These are phyloP conservation scores for Keithomyces neogunnii DNA, from an alignment of 2,329 filamentous ascomycete genomes.

Conservation along the genomic window DNA sequence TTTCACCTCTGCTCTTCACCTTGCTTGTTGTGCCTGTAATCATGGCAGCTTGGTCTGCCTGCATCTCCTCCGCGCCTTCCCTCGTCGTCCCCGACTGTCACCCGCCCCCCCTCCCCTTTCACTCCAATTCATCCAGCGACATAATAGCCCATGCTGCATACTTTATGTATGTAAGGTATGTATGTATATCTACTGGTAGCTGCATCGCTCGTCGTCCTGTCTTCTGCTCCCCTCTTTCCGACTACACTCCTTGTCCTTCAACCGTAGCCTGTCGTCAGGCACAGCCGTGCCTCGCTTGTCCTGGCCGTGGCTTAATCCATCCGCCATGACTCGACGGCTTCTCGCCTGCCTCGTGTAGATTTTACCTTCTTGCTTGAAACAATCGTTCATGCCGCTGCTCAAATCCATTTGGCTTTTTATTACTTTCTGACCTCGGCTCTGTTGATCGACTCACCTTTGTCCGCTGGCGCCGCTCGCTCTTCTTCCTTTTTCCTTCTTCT, in stretches of 20 bases:
- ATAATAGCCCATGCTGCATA: background rate
- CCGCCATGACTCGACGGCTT: background rate
- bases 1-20: background rate
- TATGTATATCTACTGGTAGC: background rate
- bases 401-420: background rate
- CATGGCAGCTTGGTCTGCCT: conserved; percentile 2
- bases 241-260: background rate
- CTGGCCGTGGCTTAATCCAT: background rate
- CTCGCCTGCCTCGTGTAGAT: background rate
- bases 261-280: no score
- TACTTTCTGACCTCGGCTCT: background rate
- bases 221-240: no score
- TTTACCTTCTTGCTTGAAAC: background rate
- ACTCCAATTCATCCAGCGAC: background rate
- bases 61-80: background rate
- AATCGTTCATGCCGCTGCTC: background rate
- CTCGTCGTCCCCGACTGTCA: background rate
- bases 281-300: background rate
- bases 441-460: background rate
- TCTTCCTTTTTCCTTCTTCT: background rate
- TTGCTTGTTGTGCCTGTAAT: background rate
- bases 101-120: background rate
- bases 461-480: background rate
- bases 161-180: no score
- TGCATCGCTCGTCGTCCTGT: background rate